These are phyloP conservation scores for Didymella segeticola DNA, from an alignment of 2,329 filamentous ascomycete species.

Conservation along the genomic window DNA sequence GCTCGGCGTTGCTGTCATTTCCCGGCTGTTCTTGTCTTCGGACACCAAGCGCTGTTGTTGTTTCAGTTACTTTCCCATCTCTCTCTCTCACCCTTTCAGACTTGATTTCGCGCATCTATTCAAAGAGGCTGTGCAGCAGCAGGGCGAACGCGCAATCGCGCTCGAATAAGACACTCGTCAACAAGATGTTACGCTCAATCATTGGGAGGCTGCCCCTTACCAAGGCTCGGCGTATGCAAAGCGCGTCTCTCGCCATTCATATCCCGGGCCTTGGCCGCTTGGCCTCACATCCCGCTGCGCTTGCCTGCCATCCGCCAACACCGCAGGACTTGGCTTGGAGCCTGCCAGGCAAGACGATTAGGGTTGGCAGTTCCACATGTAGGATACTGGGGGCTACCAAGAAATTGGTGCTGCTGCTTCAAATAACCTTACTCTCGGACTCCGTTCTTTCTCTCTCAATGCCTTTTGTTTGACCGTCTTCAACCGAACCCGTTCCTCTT, in stretches of 20 bases:
- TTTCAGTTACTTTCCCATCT: conserved; percentile 3
- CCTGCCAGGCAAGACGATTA: conserved; percentile 38
- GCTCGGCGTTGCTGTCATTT: conserved; percentile 18
- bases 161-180: conserved; percentile 23
- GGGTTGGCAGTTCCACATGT: conserved; percentile 49
- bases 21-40: conserved; percentile 13
- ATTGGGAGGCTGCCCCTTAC: conserved; percentile 38
- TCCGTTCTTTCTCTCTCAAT: conserved; percentile 29
- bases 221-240: conserved; percentile 41
- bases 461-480: conserved; percentile 37
- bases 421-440: conserved; percentile 38
- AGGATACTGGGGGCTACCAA: conserved; percentile 34
- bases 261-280: conserved; percentile 36
- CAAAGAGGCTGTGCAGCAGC: conserved; percentile 37
- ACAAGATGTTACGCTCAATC: conserved; percentile 20
- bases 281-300: conserved; percentile 37
- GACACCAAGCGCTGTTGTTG: conserved; percentile 16
- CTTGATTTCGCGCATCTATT: conserved; percentile 4
- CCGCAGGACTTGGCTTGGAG: conserved; percentile 40
- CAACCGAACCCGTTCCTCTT: conserved; percentile 29
- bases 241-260: conserved; percentile 35
- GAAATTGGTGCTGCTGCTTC: conserved; percentile 37
- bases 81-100: conserved; percentile 2
- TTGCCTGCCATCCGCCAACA: conserved; percentile 35
- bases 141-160: conserved; percentile 33